Evolutionary conservation across 495 filamentous ascomycete species (phyloP), one percentile per base, ranked within the genome.

Genomic region (Neurospora discreta): DNA sequence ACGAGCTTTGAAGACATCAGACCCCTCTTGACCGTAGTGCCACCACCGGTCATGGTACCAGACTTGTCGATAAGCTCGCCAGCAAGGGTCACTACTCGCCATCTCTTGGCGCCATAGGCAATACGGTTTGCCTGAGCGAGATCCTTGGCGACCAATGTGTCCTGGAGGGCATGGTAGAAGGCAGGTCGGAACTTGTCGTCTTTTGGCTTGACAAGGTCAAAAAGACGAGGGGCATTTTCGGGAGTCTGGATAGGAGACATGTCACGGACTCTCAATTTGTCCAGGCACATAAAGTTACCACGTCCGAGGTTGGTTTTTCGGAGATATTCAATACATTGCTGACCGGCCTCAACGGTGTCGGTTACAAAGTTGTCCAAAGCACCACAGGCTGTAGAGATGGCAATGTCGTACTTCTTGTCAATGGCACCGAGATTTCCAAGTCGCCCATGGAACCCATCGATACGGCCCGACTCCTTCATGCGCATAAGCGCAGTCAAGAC

Each of bases 41-140:
- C 95, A 85, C 95, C 95, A 83, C 95, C 95, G 74, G 92, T 96
- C 96, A 99, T 98, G 10, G 95, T 98, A 83, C 95, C 95, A 3
- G 93, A 97, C 75, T 93, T 94, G 81, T 99, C 95, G 72, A 99
- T 98, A 68, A 99, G 87, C 77, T 97, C 93, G 23, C 95, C 95
- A 75, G 95, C 92, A 38, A 98, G 88, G 0, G 96, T 98, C 33
- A 99, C 95, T 3, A 99, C 96, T 75, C 95, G 89, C 95, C 95
- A 98, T 74, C 96, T 85, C 78, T 87, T 90, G 46, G 91, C 91
- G 67, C 95, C 95, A 75, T 98, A 98, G 30, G 95, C 96, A 73
- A 99, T 97, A 30, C 95, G 89, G 78, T 98, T 98, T 3, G 95
- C 95, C 78, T 98, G 95, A 52, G 91, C 89, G 26, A 98, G 86